Evolutionary conservation across 2,329 filamentous ascomycete genomes (phyloP), one percentile per base, ranked within the genome.

Genomic region (Exophiala mesophila): DNA sequence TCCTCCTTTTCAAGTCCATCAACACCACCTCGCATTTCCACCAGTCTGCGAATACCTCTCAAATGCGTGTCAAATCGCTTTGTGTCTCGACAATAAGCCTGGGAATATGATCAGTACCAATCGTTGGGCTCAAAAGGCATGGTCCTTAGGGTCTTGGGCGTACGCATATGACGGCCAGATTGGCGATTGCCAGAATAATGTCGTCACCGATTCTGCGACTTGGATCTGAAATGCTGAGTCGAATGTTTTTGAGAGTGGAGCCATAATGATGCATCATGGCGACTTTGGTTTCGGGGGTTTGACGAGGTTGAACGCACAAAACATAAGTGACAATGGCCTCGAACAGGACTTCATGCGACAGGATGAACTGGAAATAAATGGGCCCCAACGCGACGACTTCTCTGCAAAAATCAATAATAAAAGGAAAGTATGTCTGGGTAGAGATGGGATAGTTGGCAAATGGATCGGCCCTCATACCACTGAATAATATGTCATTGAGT

Each of bases 181-280:
- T 48, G 5, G 30, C 26, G 20, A 48, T 41, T n/a, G 36, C 41
- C 12, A 38, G 26, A 29, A 48, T 44, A 4, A 48, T 41, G 10
- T 41, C 45, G 10, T 36, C 36, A 12, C 45, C 18, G 8, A 32
- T 33, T 6, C 13, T 12, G 8, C 31, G 30, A 3, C 20, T 15
- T 18, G 26, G 20, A 5, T 33, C 28, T n/a, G 41, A 37, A 13
- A 48, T 32, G 6, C 17, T 15, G 16, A 31, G 16, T 18, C 31
- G 31, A 9, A 48, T 24, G 16, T 41, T 48, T 1, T 40, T 37
- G 32, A 48, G 30, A 13, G 41, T 44, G 18, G 28, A 21, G 17
- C 45, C 45, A 30, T 48, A 48, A 19, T 48, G 45, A 21, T 34
- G 35, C 21, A 48, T 36, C 40, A 44, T 41, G 3, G 45, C 40